These are phyloP conservation scores for Pilatotrama ljubarskyi DNA, from an alignment of 768 basidiomycete species.

Conservation along the genomic window DNA sequence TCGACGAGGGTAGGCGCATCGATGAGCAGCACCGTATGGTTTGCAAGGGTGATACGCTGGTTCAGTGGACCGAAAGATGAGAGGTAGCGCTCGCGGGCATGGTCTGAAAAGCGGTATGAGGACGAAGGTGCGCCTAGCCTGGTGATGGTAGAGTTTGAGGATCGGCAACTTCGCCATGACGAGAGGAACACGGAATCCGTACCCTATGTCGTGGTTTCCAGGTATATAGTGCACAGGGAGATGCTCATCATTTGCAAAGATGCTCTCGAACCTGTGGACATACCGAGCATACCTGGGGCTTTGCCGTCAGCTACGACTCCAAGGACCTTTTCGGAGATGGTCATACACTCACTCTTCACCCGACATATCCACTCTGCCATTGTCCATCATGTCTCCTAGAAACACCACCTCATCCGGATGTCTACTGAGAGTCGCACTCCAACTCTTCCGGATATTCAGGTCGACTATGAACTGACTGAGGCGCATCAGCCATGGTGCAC, in stretches of 20 bases:
- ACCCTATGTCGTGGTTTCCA: conserved; percentile 93
- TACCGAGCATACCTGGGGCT: conserved; percentile 73
- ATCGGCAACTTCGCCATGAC: neutral
- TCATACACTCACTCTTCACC: conserved; percentile 61
- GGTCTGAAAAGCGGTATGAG: conserved; percentile 26
- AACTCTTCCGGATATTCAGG: conserved; percentile 82
- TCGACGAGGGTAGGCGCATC: conserved; percentile 76
- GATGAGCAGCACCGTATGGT: conserved; percentile 70
- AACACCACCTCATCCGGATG: conserved; percentile 76
- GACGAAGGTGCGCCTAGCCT: conserved; percentile 32
- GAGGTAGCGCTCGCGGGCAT: conserved; percentile 52
- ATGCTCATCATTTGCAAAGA: conserved; percentile 47
- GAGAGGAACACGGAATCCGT: conserved; percentile 25
- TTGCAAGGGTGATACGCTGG: conserved; percentile 59
- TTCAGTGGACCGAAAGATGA: conserved; percentile 78
- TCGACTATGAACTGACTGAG: conserved; percentile 71
- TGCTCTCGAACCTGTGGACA: conserved; percentile 62
- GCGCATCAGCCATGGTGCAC: conserved; percentile 52
- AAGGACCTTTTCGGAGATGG: conserved; percentile 1
- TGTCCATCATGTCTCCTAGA: conserved; percentile 93
- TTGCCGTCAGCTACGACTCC: neutral
- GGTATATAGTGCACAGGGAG: conserved; percentile 72
- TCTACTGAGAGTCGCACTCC: conserved; percentile 63
- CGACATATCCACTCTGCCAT: conserved; percentile 65
- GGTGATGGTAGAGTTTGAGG: neutral